These are phyloP conservation scores for Nepenthes gracilis DNA, from an alignment of 148 eudicot genomes.

Conservation along the genomic window DNA sequence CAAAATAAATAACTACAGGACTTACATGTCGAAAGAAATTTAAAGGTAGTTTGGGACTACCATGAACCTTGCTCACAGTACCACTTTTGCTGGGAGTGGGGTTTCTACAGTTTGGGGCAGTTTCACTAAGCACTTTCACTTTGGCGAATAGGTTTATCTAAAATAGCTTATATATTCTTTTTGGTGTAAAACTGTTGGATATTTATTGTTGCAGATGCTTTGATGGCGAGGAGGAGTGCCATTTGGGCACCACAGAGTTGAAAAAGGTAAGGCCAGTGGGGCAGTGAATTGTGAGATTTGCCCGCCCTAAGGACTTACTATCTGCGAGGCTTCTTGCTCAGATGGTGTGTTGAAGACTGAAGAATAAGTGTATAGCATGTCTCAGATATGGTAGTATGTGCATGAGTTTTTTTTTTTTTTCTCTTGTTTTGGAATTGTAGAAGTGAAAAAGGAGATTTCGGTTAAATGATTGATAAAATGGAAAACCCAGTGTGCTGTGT, in stretches of 20 bases:
- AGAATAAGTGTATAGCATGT: neutral
- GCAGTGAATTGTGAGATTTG: conserved; percentile 3
- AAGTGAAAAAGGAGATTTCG: neutral
- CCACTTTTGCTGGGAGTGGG: neutral
- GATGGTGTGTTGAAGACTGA: neutral
- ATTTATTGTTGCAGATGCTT: conserved; percentile 14
- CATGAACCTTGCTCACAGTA: too few species aligned
- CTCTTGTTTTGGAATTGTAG: neutral
- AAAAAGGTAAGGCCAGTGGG: conserved; percentile 7
- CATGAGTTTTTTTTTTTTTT: neutral
- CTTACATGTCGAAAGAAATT: too few species aligned
- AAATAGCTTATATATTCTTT: too few species aligned
- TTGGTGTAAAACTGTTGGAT: too few species aligned
- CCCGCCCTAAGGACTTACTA: conserved; percentile 38
- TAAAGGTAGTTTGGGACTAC: too few species aligned
- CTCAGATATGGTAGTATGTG: neutral
- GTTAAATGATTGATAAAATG: neutral
- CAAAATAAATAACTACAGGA: too few species aligned
- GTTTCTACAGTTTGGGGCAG: neutral
- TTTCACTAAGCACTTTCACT: too few species aligned
- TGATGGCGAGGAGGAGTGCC: conserved; percentile 34
- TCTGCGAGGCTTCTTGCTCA: neutral
- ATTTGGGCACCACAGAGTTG: conserved; percentile 21
- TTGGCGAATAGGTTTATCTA: too few species aligned
- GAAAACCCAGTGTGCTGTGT: neutral